phyloP scores from a whole-genome alignment of 2,329 filamentous ascomycete genomes.

The Fusarium luffae region DNA sequence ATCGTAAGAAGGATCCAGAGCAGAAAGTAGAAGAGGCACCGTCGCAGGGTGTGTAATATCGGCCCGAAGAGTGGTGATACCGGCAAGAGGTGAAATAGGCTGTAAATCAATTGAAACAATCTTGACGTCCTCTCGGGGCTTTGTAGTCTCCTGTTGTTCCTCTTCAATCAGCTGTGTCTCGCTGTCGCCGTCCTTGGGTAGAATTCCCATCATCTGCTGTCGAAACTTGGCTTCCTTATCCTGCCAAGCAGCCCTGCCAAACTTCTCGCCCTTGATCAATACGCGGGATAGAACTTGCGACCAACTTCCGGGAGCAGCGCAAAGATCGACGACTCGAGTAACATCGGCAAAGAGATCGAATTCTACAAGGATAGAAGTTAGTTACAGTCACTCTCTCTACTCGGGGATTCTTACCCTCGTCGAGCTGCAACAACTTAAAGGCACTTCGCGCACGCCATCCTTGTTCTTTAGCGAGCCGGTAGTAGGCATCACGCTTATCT shows the following conservation, averaged over 20 bases:
- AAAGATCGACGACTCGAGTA: conserved; percentile 93
- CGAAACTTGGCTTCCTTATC: conserved; percentile 78
- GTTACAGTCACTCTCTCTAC: not conserved
- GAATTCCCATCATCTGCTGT: conserved; percentile 67
- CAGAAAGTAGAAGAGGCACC: conserved; percentile 85
- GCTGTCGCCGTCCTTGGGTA: conserved; percentile 49
- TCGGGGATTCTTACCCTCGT: conserved; percentile 67
- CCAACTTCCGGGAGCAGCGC: conserved; percentile 96
- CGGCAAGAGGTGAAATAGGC: conserved; percentile 92
- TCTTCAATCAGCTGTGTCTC: conserved; percentile 26
- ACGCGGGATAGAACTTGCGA: conserved; percentile 95
- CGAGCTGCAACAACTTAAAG: conserved; percentile 96
- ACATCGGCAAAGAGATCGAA: conserved; percentile 94
- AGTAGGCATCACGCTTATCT: conserved; percentile 98
- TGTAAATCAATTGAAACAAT: conserved; percentile 97
- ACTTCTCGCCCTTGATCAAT: conserved; percentile 91
- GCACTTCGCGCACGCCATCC: conserved; percentile 97
- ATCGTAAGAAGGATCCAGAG: conserved; percentile 79
- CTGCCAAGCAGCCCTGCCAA: conserved; percentile 87
- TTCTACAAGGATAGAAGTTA: conserved; percentile 62
- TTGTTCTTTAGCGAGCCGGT: conserved; percentile 97
- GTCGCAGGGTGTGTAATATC: conserved; percentile 98
- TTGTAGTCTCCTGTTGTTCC: conserved; percentile 47
- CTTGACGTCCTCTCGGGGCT: conserved; percentile 77
- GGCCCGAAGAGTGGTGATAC: conserved; percentile 90